phyloP scores from a whole-genome alignment of 2,329 filamentous ascomycete genomes.

The Biscogniauxia sp. region DNA sequence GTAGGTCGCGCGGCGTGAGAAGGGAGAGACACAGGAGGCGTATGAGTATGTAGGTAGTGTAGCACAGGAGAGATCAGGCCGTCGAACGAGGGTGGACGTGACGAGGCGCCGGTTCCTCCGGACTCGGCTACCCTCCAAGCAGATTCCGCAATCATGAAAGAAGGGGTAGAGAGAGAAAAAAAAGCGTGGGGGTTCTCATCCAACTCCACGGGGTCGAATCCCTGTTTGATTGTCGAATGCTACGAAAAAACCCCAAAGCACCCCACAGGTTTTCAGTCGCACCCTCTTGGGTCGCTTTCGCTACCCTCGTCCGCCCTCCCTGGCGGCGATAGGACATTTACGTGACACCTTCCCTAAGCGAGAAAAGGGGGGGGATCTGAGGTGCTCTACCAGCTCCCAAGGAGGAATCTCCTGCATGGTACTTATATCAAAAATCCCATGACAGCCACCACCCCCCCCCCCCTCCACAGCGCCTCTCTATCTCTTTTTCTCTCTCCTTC shows the following conservation, averaged over 20 bases:
- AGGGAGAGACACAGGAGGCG: too few relatives aligned
- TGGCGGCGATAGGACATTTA: background rate
- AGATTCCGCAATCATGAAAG: constrained; percentile 15
- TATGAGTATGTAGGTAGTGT: too few relatives aligned
- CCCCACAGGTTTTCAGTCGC: background rate
- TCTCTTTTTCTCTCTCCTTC: too few relatives aligned
- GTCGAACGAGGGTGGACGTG: constrained; percentile 5
- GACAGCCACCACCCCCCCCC: background rate
- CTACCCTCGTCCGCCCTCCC: background rate
- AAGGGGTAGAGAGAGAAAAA: too few relatives aligned
- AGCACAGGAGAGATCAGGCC: constrained; percentile 1
- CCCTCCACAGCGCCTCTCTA: too few relatives aligned
- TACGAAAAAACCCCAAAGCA: constrained; percentile 21
- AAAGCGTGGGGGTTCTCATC: constrained; percentile 19
- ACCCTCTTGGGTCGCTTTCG: background rate
- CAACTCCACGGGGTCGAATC: constrained; percentile 28
- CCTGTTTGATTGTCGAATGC: constrained; percentile 20
- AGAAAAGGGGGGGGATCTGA: constrained; percentile 4
- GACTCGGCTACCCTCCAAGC: constrained; percentile 16
- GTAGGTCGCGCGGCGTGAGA: background rate
- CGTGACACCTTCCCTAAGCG: constrained; percentile 4
- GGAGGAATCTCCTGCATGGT: background rate
- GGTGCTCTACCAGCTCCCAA: background rate
- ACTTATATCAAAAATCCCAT: background rate
- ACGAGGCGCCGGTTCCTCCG: background rate